Evolutionary conservation across 2,329 filamentous ascomycete genomes (phyloP).

Genomic region (Monilinia aucupariae): DNA sequence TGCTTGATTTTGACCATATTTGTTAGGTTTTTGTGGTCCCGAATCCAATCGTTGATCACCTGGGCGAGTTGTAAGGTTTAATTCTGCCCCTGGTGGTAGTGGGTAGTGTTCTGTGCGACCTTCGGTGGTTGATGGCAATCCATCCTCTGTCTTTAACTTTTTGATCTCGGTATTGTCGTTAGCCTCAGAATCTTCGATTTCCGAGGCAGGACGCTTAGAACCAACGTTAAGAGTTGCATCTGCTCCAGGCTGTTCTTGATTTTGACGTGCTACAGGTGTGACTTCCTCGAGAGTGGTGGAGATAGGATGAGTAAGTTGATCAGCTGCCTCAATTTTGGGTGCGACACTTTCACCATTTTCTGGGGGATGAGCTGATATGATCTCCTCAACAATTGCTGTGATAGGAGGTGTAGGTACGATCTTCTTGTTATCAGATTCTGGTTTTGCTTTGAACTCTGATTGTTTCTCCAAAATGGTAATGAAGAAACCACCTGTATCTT

Average conservation of each 20-base stretch:
- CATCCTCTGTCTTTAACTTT: slow-evolving; percentile 40
- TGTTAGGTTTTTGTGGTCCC: slow-evolving; percentile 15
- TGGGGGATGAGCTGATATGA: slow-evolving; percentile 35
- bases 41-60: slow-evolving; percentile 26
- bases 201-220: slow-evolving; percentile 37
- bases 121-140: slow-evolving; percentile 6
- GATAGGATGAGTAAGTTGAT: slow-evolving; percentile 25
- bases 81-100: slow-evolving; percentile 33
- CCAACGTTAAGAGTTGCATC: slow-evolving; percentile 26
- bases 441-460: slow-evolving; percentile 73
- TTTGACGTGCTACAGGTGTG: slow-evolving; percentile 32
- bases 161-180: slow-evolving; percentile 37
- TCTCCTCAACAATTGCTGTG: slow-evolving; percentile 40
- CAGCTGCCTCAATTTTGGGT: slow-evolving; percentile 33
- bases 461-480: slow-evolving; percentile 93
- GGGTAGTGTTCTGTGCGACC: slow-evolving; percentile 35
- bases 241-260: slow-evolving; percentile 28
- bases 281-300: slow-evolving; percentile 30
- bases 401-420: slow-evolving; percentile 39
- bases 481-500: slow-evolving; percentile 97
- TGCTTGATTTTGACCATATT: slow-evolving; percentile 39
- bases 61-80: slow-evolving; percentile 30
- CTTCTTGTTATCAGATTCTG: slow-evolving; percentile 55
- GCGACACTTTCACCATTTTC: slow-evolving; percentile 29
- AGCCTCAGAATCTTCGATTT: slow-evolving; percentile 29